Evolutionary conservation across 164 flowering plant species (phyloP).

Genomic region (Malania oleifera): DNA sequence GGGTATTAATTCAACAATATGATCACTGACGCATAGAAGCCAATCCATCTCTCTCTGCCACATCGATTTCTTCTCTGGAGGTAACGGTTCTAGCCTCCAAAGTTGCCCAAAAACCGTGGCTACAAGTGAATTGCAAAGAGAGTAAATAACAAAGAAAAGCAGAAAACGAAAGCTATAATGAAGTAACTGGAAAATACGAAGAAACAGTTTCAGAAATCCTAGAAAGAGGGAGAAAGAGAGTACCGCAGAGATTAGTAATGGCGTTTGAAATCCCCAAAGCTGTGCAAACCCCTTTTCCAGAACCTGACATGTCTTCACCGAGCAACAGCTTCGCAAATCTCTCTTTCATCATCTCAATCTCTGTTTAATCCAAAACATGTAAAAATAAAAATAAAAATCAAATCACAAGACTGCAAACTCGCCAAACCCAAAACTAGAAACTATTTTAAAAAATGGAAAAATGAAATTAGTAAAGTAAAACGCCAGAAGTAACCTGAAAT

Average conservation of each 20-base stretch:
- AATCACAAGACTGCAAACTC: neutral
- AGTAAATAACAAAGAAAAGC: neutral
- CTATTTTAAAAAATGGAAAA: neutral
- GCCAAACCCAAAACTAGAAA: neutral
- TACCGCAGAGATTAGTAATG: conserved; percentile 89
- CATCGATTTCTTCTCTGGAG: conserved; percentile 74
- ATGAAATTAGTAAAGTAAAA: neutral
- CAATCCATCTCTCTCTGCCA: conserved; percentile 97
- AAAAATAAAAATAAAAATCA: neutral
- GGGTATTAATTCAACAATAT: conserved; percentile 86
- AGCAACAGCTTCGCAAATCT: conserved; percentile 84
- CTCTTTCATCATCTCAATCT: conserved; percentile 89
- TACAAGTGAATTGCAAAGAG: conserved; percentile 18
- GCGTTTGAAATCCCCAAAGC: conserved; percentile 89
- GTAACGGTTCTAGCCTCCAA: conserved; percentile 90
- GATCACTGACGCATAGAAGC: conserved; percentile 82
- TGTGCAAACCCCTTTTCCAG: conserved; percentile 85
- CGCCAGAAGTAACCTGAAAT: conserved; percentile 27
- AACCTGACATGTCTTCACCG: conserved; percentile 99
- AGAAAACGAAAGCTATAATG: neutral
- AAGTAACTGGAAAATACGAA: neutral
- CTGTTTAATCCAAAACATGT: conserved; percentile 25
- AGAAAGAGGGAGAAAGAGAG: neutral
- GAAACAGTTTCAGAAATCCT: neutral
- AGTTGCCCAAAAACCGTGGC: conserved; percentile 90